Evolutionary conservation across 805 yeast genomes (phyloP), one percentile per base, ranked within the genome.

Genomic region (Kodamaea leandrae): DNA sequence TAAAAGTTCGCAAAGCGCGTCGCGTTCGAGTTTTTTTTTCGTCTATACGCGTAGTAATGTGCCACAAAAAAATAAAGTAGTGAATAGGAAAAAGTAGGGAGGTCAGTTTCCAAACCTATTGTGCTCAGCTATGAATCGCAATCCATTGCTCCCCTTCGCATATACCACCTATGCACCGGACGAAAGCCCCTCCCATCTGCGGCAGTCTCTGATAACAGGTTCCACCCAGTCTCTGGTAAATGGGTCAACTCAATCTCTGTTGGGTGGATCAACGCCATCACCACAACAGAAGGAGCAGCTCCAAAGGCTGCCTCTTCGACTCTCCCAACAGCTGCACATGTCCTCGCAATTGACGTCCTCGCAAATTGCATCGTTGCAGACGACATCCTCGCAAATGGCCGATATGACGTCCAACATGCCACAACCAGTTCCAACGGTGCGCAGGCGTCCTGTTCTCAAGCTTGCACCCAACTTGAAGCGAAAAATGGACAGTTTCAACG

Each of bases 71-170:
- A 16, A 25, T 12, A 25, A 9, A 13, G 13, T 4, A 4, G 34
- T 18, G 23, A 30, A 15, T n/a, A 15, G 13, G 28, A 30, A 12
- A 30, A 30, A 19, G 8, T 10, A 32, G 13, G 15, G 24, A 20
- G 36, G 12, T 12, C 10, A 14, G 18, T 5, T 21, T 21, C 6
- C 6, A 7, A 21, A 14, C 32, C 16, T 10, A 13, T 10, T 10
- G 16, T n/a, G n/a, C 6, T 21, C 25, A 15, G n/a, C 14, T 30
- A 38, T 38, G 41, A 64, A 63, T 41, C 47, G 60, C 29, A 64
- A 61, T 40, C 72, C 69, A 1, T 50, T 76, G 18, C 60, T 74
- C n/a, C 80, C 82, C 4, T 69, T 75, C 59, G 76, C 80, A 3
- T 76, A 60, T 47, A 69, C 64, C 43, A 56, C 63, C 7, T 52